A percentile compares a stretch with the other conserved stretches of the same genome.
phyloP scores from a whole-genome alignment of 2,329 filamentous ascomycete species.

The Rutstroemia sydowiana region DNA sequence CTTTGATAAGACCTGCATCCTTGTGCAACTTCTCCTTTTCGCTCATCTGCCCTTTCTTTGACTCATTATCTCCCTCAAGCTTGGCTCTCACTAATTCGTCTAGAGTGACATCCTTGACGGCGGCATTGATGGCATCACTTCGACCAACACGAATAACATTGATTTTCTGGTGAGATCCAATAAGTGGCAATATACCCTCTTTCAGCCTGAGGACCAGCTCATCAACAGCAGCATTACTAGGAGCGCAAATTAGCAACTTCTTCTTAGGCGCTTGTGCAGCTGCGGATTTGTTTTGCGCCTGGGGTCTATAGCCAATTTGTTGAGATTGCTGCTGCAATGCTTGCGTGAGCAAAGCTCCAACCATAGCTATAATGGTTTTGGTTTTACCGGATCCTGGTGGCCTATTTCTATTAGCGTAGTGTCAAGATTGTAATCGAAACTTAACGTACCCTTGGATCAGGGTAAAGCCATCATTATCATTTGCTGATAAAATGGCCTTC shows the following conservation, averaged over 20 bases:
- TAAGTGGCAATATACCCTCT: slow-evolving; percentile 70
- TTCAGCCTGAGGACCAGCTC: slow-evolving; percentile 92
- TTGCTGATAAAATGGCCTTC: slow-evolving; percentile 81
- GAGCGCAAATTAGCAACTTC: slow-evolving; percentile 93
- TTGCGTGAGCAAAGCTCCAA: slow-evolving; percentile 71
- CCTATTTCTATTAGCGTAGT: slow-evolving; percentile 37
- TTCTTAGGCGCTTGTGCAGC: slow-evolving; percentile 44
- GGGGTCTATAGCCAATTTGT: slow-evolving; percentile 25
- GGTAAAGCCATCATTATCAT: slow-evolving; percentile 95
- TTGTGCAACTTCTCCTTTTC: slow-evolving; percentile 50
- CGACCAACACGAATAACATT: slow-evolving; percentile 85
- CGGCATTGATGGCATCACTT: slow-evolving; percentile 84
- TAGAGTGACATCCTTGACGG: slow-evolving; percentile 83
- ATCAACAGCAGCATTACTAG: slow-evolving; percentile 95
- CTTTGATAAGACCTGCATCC: slow-evolving; percentile 66
- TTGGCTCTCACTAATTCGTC: slow-evolving; percentile 81
- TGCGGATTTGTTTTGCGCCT: slow-evolving; percentile 28
- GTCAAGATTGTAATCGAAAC: slow-evolving; percentile 2
- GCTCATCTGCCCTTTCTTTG: slow-evolving; percentile 44
- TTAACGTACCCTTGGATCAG: slow-evolving; percentile 72
- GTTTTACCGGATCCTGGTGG: slow-evolving; percentile 97
- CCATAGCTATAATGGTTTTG: slow-evolving; percentile 95
- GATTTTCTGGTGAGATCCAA: slow-evolving; percentile 66
- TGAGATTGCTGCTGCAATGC: slow-evolving; percentile 31
- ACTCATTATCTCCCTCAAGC: slow-evolving; percentile 54